Evolutionary conservation across 208 protist species (phyloP), one percentile per base, ranked within the genome.

Genomic region (Trypanosoma avium): DNA sequence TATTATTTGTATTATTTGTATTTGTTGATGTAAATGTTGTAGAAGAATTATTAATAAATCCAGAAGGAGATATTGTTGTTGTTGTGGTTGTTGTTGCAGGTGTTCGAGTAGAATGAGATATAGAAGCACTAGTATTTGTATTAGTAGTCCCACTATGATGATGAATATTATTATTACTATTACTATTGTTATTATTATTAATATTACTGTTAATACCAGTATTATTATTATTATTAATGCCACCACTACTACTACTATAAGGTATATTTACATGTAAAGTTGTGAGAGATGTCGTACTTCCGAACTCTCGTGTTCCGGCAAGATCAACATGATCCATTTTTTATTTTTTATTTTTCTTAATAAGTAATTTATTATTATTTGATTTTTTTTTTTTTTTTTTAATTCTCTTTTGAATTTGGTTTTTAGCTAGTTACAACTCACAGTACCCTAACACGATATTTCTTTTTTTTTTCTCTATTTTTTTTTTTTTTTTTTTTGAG

Each of bases 281-380:
- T 35, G 42, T 67, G 10, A 56, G 10, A 21, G 52, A 33, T 0
- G 42, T 2, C 7, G 43, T 3, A 32, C 32, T 6, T 15, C 67
- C 59, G 42, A 61, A 35, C 22, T 73, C 59, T 42, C 59, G 67
- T n/a, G 52, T 38, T 17, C 32, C 32, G 19, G 52, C 30, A 24
- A 73, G 10, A 66, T 73, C 67, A 0, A 67, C 59, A 26, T 73
- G 59, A 56, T 73, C 67, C 67, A 73, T 73, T 24, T 38, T 9
- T 8, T 42, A 26, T 30, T 29, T 29, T 30, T n/a, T 27, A 49
- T 24, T 49, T 35, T 24, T 40, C n/a, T 22, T 45, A 10, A 43
- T 55, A 21, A 0, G 33, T 30, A 12, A 10, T 33, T 42, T 64
- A n/a, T 19, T 33, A 6, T 42, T 30, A 21, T 43, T 46, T 62